A percentile compares a stretch with the other conserved stretches of the same genome.
These are phyloP conservation scores for Logfia minima DNA, from an alignment of 129 eudicot genomes.

Conservation along the genomic window DNA sequence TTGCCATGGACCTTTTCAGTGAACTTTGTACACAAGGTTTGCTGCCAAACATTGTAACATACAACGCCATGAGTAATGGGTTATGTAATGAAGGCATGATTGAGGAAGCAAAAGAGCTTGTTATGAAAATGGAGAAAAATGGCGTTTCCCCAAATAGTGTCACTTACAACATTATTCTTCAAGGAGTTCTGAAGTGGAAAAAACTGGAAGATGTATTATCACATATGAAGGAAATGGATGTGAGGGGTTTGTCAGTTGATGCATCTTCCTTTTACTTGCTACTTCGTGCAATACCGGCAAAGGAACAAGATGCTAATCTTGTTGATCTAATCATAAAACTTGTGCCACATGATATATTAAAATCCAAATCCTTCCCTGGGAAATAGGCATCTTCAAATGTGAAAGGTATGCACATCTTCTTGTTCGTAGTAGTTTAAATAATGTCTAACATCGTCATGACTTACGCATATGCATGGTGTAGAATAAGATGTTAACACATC, in stretches of 20 bases:
- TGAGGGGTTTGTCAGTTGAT: slow-evolving; percentile 30
- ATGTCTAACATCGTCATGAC: neutral
- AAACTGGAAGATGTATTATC: slow-evolving; percentile 26
- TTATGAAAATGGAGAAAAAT: slow-evolving; percentile 47
- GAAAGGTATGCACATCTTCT: slow-evolving; percentile 18
- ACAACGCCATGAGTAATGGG: slow-evolving; percentile 39
- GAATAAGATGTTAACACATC: slow-evolving; percentile 8
- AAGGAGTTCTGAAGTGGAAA: slow-evolving; percentile 35
- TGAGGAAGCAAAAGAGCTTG: slow-evolving; percentile 39
- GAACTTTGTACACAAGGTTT: slow-evolving; percentile 29
- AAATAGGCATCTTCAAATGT: slow-evolving; percentile 2
- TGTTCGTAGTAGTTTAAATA: neutral
- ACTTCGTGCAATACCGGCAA: slow-evolving; percentile 16
- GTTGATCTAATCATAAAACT: slow-evolving; percentile 27
- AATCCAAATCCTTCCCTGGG: slow-evolving; percentile 12
- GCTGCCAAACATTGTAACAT: slow-evolving; percentile 35
- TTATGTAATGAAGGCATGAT: slow-evolving; percentile 38
- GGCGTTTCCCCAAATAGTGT: slow-evolving; percentile 35
- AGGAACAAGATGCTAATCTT: slow-evolving; percentile 23
- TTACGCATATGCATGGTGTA: slow-evolving; percentile 8
- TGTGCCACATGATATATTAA: slow-evolving; percentile 27
- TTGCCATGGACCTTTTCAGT: slow-evolving; percentile 29
- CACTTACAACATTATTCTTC: slow-evolving; percentile 39
- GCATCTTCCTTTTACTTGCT: slow-evolving; percentile 33
- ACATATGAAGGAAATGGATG: slow-evolving; percentile 43